phyloP scores from a whole-genome alignment of 768 basidiomycete species.

The Trametes sanguinea region DNA sequence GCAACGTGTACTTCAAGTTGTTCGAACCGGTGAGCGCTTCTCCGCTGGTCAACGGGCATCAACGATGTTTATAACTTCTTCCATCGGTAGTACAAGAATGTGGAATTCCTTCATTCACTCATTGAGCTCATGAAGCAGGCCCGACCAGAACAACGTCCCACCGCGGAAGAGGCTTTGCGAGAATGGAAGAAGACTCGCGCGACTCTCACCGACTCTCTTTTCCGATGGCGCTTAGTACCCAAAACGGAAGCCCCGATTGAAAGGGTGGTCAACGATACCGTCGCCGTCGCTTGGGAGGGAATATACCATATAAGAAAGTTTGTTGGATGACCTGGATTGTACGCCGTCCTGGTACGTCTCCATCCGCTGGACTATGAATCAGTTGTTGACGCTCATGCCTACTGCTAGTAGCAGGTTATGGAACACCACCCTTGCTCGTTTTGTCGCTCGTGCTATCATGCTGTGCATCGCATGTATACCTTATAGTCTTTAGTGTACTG shows the following conservation, averaged over 20 bases:
- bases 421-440: too few relatives aligned
- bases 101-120: slow-evolving; percentile 17
- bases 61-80: too few relatives aligned
- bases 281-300: slow-evolving; percentile 3
- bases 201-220: too few relatives aligned
- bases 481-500: too few relatives aligned
- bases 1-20: slow-evolving; percentile 25
- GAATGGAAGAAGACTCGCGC: slow-evolving; percentile 10
- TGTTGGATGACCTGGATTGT: background rate
- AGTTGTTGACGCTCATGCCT: too few relatives aligned
- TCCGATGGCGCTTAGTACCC: background rate
- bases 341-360: too few relatives aligned
- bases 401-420: too few relatives aligned
- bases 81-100: too few relatives aligned
- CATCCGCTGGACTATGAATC: too few relatives aligned
- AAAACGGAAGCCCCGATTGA: background rate
- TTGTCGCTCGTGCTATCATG: too few relatives aligned
- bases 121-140: slow-evolving; percentile 16
- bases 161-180: slow-evolving; percentile 4
- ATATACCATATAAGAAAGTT: background rate
- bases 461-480: too few relatives aligned
- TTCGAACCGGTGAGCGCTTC: slow-evolving; percentile 19
- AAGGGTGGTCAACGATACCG: background rate
- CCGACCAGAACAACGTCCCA: slow-evolving; percentile 14
- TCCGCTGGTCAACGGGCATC: too few relatives aligned